Percentiles rank a stretch among this genome's conserved stretches.
phyloP scores from a whole-genome alignment of 1,284 basidiomycete genomes.

The Mycena sp. region DNA sequence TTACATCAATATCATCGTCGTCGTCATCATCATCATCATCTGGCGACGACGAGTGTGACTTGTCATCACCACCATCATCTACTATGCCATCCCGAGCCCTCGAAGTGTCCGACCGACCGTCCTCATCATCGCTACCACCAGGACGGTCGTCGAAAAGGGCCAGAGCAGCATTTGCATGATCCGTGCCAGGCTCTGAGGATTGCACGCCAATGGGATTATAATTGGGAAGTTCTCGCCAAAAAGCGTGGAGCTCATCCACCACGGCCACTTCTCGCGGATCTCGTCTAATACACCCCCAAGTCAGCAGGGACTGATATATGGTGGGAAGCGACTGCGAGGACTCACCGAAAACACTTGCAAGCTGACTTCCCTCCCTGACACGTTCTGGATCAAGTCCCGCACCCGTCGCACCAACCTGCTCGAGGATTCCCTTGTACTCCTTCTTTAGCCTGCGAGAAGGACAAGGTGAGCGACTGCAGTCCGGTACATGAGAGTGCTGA shows the following conservation, averaged over 20 bases:
- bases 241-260: background rate
- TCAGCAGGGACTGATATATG: background rate
- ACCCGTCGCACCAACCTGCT: background rate
- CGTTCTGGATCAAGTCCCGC: background rate
- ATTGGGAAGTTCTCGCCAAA: constrained; percentile 1
- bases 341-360: background rate
- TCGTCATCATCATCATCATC: background rate
- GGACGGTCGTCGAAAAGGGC: background rate
- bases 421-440: background rate
- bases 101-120: background rate
- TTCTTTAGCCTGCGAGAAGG: background rate
- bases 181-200: background rate
- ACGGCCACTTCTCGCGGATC: background rate
- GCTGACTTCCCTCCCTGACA: background rate
- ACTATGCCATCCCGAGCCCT: background rate
- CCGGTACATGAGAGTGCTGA: background rate
- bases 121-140: background rate
- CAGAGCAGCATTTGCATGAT: background rate
- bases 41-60: background rate
- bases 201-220: constrained; percentile 6
- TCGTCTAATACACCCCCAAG: background rate
- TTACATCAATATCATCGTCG: too few species aligned
- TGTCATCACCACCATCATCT: background rate
- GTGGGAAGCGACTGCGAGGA: background rate
- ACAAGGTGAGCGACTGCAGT: background rate